Evolutionary conservation across 2,329 filamentous ascomycete species (phyloP).

Genomic region (Colletotrichum caudatum): DNA sequence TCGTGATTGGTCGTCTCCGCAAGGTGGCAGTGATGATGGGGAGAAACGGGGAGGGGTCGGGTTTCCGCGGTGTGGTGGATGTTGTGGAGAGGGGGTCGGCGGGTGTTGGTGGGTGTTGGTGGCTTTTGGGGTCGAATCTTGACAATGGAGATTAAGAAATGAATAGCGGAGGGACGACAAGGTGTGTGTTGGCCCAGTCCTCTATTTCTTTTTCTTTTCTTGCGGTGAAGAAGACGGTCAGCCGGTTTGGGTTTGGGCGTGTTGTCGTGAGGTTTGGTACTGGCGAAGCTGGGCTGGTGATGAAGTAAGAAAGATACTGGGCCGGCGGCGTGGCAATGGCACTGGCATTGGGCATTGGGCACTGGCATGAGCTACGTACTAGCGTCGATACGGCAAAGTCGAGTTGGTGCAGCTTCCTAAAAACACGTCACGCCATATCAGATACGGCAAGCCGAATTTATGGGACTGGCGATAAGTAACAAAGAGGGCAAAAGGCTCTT

Average conservation of each 20-base stretch:
- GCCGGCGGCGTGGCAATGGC: slow-evolving; percentile 15
- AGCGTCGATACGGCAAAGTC: slow-evolving; percentile 32
- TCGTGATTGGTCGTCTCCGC: slow-evolving; percentile 31
- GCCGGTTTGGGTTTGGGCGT: slow-evolving; percentile 23
- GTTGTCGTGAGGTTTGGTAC: slow-evolving; percentile 5
- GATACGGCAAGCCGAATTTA: neutral
- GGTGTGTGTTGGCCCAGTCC: slow-evolving; percentile 1
- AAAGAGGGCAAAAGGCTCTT: slow-evolving; percentile 30
- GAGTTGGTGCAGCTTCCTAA: slow-evolving; percentile 14
- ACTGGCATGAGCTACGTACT: slow-evolving; percentile 4
- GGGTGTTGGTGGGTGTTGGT: neutral
- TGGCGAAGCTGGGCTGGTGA: slow-evolving; percentile 10
- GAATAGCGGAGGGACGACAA: slow-evolving; percentile 25
- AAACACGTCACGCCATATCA: slow-evolving; percentile 11
- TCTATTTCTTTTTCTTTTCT: neutral
- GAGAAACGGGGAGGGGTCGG: slow-evolving; percentile 12
- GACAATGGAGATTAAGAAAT: slow-evolving; percentile 16
- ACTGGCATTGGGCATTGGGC: neutral
- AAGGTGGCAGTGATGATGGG: slow-evolving; percentile 27
- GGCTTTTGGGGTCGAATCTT: slow-evolving; percentile 7
- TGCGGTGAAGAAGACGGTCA: slow-evolving; percentile 36
- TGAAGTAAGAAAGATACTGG: slow-evolving; percentile 2
- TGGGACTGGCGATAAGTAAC: slow-evolving; percentile 24
- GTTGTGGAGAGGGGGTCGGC: slow-evolving; percentile 22
- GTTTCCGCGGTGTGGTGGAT: slow-evolving; percentile 23